Evolutionary conservation across 192 early-diverging fungal species (phyloP), one percentile per base, ranked within the genome.

Genomic region (Backusella psychrophila): DNA sequence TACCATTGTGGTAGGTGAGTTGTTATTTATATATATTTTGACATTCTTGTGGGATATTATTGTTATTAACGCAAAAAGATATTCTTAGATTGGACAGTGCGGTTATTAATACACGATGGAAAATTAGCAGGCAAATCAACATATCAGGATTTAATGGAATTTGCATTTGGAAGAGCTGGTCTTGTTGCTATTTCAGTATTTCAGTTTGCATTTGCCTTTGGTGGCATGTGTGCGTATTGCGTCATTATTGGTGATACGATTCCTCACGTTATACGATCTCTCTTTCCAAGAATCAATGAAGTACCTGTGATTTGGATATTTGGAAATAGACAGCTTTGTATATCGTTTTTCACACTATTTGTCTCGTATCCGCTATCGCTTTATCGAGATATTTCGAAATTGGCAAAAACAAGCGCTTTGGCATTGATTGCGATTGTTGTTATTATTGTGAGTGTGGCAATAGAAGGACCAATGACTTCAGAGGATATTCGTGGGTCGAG

Each of bases 181-280:
- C 82, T 94, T 38, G 82, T 92, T 53, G 83, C 87, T 5, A 95
- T 94, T 71, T 96, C 95, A 5, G 79, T 96, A 49, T 98, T 97
- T 81, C 96, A 97, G 80, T 96, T 96, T 73, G 86, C 93, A 7
- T 96, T 98, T 88, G 96, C 96, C 1, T 96, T 95, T 86, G 96
- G 96, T 74, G 96, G 82, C 14, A 88, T 87, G 85, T 90, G 88
- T 46, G 90, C 92, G 0, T 93, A 93, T 79, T 88, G 89, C 21
- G 90, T 93, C 17, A 93, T 93, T 72, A 59, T 82, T n/a, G 81
- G 81, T 78, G 96, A 98, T 75, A 97, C 96, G 2, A 75, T 98
- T 59, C 96, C 96, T 29, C 88, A 93, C 67, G 96, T 98, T 6
- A 80, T 98, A 33, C 74, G 84, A 35, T 88, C 93, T 33, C 72